Base-by-base conservation (phyloP, 306 rosid species). In the Betula pendula region DNA sequence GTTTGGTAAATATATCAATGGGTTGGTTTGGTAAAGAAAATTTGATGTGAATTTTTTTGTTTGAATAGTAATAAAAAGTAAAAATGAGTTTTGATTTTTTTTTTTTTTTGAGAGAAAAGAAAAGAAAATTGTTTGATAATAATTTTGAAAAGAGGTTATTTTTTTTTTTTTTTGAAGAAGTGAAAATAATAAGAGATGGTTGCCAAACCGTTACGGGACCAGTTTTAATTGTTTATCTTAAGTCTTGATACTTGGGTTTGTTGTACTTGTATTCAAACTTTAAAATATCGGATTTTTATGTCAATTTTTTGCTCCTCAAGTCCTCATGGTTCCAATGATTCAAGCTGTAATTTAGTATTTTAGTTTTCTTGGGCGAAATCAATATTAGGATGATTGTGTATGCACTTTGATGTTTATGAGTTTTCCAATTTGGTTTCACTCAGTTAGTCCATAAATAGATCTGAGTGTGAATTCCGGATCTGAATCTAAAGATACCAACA, bases 401-500 rank as follows among this genome's bases (percentile, higher is more conserved):
- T 63, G 67, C 67, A 59, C 38, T 71, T 51, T 33, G 22, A 1
- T 70, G 33, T 42, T 42, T 60, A 31, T 60, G 38, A 5, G 40
- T 60, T 11, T 9, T 68, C 8, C 11, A 19, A n/a, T 49, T 15
- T 5, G 47, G 14, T 29, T 70, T 77, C 56, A 27, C 60, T 24
- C 8, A 53, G 16, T 59, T 67, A 40, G 63, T 44, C 24, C 53
- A 60, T 75, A 31, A 8, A 53, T 71, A 15, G 53, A 33, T 45
- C 65, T 72, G 74, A 8, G 22, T 48, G 20, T 60, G 35, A 20
- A 35, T 80, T 38, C 74, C 71, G 56, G 74, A 68, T 85, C 77
- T 80, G 72, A 71, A 51, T 76, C 35, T 69, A 58, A 68, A 82
- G 79, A 65, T 67, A 70, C 69, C 68, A 68, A 78, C 49, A 24